phyloP scores from a whole-genome alignment of 805 yeast genomes.

The Kuraishia capsulata region DNA sequence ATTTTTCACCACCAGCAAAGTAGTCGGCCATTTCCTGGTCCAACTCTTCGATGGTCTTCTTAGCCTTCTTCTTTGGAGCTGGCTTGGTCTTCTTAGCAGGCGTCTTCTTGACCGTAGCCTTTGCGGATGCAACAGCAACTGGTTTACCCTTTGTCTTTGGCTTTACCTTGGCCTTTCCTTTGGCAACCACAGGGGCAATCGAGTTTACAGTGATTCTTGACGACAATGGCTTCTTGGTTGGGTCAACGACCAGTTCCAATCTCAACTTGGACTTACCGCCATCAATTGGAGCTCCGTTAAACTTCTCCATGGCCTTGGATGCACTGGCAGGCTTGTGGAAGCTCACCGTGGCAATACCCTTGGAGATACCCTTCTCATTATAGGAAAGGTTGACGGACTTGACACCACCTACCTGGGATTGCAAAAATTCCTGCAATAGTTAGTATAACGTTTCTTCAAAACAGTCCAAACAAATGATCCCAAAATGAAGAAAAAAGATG shows the following conservation, averaged over 20 bases:
- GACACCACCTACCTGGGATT: slow-evolving; percentile 81
- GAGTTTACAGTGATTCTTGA: slow-evolving; percentile 57
- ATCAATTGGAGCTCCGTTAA: slow-evolving; percentile 91
- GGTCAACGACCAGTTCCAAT: slow-evolving; percentile 78
- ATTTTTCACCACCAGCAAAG: slow-evolving; percentile 45
- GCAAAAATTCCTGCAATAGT: slow-evolving; percentile 69
- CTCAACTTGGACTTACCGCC: slow-evolving; percentile 71
- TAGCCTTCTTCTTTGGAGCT: slow-evolving; percentile 29
- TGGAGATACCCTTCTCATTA: slow-evolving; percentile 82
- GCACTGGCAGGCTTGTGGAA: slow-evolving; percentile 69
- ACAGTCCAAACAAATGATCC: no score
- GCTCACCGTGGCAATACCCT: slow-evolving; percentile 83
- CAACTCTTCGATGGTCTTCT: slow-evolving; percentile 83
- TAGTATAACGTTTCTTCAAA: not conserved
- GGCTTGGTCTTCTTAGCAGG: slow-evolving; percentile 30
- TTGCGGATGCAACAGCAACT: slow-evolving; percentile 6
- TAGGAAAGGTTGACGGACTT: slow-evolving; percentile 61
- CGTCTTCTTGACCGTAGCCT: slow-evolving; percentile 46
- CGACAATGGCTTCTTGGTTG: slow-evolving; percentile 65
- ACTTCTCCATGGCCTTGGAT: slow-evolving; percentile 66
- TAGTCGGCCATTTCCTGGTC: slow-evolving; percentile 98
- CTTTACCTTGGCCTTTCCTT: slow-evolving; percentile 5
- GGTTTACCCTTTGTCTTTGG: slow-evolving; percentile 12
- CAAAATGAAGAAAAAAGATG: no score
- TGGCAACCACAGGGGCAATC: slow-evolving; percentile 9